phyloP scores from a whole-genome alignment of 371 early-diverging fungal species.

The Blastocladiella emersonii region DNA sequence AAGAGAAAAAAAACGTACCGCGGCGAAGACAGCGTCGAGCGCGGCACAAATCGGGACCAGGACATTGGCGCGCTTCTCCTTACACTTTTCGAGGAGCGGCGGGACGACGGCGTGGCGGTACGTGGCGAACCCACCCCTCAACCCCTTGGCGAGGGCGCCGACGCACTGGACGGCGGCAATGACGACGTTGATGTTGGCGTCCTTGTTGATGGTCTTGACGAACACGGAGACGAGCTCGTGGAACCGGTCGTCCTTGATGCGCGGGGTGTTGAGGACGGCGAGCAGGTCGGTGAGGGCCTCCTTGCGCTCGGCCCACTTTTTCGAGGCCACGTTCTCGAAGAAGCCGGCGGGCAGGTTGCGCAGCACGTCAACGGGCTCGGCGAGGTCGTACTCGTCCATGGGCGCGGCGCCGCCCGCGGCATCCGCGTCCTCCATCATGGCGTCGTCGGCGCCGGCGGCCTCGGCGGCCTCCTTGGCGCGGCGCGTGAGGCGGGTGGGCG shows the following conservation, averaged over 20 bases:
- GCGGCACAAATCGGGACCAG: slow-evolving; percentile 64
- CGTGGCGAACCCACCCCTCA: slow-evolving; percentile 59
- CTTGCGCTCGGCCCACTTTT: slow-evolving; percentile 93
- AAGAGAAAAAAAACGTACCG: slow-evolving; percentile 23
- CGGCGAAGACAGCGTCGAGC: slow-evolving; percentile 67
- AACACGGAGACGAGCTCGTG: slow-evolving; percentile 67
- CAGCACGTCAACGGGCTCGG: slow-evolving; percentile 80
- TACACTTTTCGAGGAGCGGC: slow-evolving; percentile 74
- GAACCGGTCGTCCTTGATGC: slow-evolving; percentile 61
- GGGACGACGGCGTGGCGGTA: slow-evolving; percentile 54
- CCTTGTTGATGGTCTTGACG: slow-evolving; percentile 55
- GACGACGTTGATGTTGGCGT: slow-evolving; percentile 75
- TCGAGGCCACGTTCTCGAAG: slow-evolving; percentile 44
- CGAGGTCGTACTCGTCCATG: slow-evolving; percentile 48
- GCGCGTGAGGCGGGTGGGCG: slow-evolving; percentile 54
- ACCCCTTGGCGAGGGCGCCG: slow-evolving; percentile 66
- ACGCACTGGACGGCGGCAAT: slow-evolving; percentile 65
- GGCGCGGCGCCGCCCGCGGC: slow-evolving; percentile 32
- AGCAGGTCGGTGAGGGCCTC: slow-evolving; percentile 70
- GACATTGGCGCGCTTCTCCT: slow-evolving; percentile 82
- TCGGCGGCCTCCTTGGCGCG: slow-evolving; percentile 42
- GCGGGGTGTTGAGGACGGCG: slow-evolving; percentile 51
- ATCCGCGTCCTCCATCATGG: slow-evolving; percentile 20
- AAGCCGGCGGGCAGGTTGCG: slow-evolving; percentile 69
- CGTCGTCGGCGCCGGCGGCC: slow-evolving; percentile 7